A percentile compares a stretch with the other conserved stretches of the same genome.
phyloP scores from a whole-genome alignment of 805 yeast genomes.

The Henningerozyma blattae region DNA sequence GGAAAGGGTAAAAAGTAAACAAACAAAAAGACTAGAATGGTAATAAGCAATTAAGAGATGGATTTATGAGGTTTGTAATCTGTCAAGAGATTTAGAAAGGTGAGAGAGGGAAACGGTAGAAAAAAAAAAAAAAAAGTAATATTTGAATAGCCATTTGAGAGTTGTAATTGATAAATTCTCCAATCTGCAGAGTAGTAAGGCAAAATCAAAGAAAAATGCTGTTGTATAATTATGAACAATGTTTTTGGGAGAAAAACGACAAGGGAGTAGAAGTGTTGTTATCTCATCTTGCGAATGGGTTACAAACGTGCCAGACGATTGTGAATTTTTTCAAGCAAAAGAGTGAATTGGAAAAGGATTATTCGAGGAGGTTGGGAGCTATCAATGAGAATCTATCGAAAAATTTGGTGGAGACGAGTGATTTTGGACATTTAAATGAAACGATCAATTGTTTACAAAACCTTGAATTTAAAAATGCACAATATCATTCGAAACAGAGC shows the following conservation, averaged over 20 bases:
- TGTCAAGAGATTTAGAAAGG: too few species aligned
- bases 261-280: constrained; percentile 21
- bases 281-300: constrained; percentile 19
- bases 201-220: too few species aligned
- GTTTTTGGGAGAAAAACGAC: constrained; percentile 26
- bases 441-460: constrained; percentile 9
- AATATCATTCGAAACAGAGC: constrained; percentile 22
- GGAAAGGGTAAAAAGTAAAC: too few species aligned
- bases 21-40: too few species aligned
- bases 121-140: too few species aligned
- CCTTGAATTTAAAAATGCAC: constrained; percentile 18
- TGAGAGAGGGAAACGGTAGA: too few species aligned
- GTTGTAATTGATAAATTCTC: too few species aligned
- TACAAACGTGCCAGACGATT: constrained; percentile 15
- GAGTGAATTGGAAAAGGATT: constrained; percentile 23
- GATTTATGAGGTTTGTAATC: too few species aligned
- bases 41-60: too few species aligned
- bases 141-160: too few species aligned
- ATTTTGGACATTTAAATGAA: constrained; percentile 18
- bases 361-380: constrained; percentile 23
- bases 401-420: constrained; percentile 14
- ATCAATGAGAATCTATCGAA: constrained; percentile 16
- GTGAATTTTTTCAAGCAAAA: constrained; percentile 20
- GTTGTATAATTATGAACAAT: constrained; percentile 20
- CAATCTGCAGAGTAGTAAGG: too few species aligned